phyloP scores from a whole-genome alignment of 192 early-diverging fungal species.

The Linnemannia exigua region DNA sequence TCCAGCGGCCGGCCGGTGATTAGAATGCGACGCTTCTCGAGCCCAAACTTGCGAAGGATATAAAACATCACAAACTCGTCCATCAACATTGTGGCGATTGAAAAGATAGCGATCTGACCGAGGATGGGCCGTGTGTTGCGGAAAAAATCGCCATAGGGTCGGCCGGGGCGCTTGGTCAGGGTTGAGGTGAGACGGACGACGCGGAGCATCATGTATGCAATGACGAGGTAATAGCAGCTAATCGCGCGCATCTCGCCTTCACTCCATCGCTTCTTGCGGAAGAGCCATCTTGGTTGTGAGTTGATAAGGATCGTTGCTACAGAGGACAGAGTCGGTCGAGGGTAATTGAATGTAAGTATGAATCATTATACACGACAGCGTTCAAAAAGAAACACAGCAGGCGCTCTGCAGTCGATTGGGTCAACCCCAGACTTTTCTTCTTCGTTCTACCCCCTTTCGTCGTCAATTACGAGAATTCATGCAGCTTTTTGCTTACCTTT shows the following conservation, averaged over 20 bases:
- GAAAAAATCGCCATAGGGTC: constrained; percentile 56
- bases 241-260: constrained; percentile 56
- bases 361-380: no score
- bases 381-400: no score
- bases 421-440: background rate
- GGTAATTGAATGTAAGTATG: no score
- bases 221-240: constrained; percentile 51
- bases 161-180: constrained; percentile 44
- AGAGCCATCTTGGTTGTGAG: constrained; percentile 56
- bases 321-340: background rate
- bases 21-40: constrained; percentile 49
- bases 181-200: constrained; percentile 45
- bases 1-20: constrained; percentile 41
- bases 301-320: constrained; percentile 55
- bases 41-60: constrained; percentile 56
- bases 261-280: constrained; percentile 55
- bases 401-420: background rate
- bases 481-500: constrained; percentile 31
- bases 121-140: constrained; percentile 48
- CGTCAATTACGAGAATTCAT: background rate
- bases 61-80: constrained; percentile 58
- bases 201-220: constrained; percentile 55
- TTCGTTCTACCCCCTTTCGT: background rate
- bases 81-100: constrained; percentile 39
- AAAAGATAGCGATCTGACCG: constrained; percentile 45